These are phyloP conservation scores for Corchorus olitorius DNA, from an alignment of 345 rosid species.

Conservation along the genomic window DNA sequence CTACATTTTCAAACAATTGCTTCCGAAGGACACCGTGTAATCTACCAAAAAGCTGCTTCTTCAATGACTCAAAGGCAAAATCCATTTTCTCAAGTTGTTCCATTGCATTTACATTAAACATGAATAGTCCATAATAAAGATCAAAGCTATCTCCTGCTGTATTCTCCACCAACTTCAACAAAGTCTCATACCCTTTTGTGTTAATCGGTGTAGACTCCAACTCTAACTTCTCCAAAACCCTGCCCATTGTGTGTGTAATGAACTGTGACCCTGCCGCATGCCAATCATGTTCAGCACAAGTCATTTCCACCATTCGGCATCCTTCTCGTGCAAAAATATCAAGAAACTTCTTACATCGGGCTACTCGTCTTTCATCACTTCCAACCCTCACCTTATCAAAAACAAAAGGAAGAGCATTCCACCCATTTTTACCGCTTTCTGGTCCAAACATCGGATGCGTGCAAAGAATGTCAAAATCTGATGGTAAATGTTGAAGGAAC, in stretches of 20 bases:
- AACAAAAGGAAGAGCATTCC: slow-evolving; percentile 64
- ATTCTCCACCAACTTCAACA: slow-evolving; percentile 77
- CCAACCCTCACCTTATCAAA: slow-evolving; percentile 80
- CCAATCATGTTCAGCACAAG: slow-evolving; percentile 81
- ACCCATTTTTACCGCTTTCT: slow-evolving; percentile 82
- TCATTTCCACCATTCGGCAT: slow-evolving; percentile 85
- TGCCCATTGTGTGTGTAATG: slow-evolving; percentile 77
- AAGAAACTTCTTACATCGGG: slow-evolving; percentile 59
- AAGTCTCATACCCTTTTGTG: slow-evolving; percentile 74
- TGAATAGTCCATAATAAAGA: slow-evolving; percentile 73
- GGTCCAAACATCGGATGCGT: slow-evolving; percentile 92
- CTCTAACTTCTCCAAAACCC: slow-evolving; percentile 65
- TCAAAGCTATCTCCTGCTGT: slow-evolving; percentile 87
- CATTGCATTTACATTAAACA: slow-evolving; percentile 82
- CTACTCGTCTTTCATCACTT: slow-evolving; percentile 40
- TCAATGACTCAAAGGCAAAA: slow-evolving; percentile 65
- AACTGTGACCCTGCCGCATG: slow-evolving; percentile 90
- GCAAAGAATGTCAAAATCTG: slow-evolving; percentile 71
- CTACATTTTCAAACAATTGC: slow-evolving; percentile 52
- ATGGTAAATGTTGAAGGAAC: slow-evolving; percentile 55
- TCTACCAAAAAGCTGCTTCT: slow-evolving; percentile 71
- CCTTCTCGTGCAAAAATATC: slow-evolving; percentile 72
- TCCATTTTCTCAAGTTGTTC: slow-evolving; percentile 79
- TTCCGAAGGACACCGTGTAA: slow-evolving; percentile 56
- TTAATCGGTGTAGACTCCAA: slow-evolving; percentile 64